These are phyloP conservation scores for Saccharomyces mikatae DNA, from an alignment of 805 yeast species.

Conservation along the genomic window DNA sequence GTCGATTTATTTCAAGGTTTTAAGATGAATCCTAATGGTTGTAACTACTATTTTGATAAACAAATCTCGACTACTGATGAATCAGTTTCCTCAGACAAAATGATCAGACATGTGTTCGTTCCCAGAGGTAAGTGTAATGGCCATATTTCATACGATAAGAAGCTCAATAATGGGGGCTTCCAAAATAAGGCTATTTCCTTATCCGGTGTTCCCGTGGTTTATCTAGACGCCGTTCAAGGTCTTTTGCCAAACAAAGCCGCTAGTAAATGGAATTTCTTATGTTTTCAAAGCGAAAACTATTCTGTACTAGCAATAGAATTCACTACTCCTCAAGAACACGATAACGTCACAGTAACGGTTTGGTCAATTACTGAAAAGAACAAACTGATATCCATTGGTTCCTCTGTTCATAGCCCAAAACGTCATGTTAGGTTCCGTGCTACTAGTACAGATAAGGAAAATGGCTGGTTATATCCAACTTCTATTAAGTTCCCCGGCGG, in stretches of 20 bases:
- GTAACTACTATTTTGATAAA: slow-evolving; percentile 58
- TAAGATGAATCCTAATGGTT: slow-evolving; percentile 71
- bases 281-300: slow-evolving; percentile 59
- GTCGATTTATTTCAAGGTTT: slow-evolving; percentile 41
- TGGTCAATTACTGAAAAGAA: slow-evolving; percentile 42
- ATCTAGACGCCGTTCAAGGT: slow-evolving; percentile 83
- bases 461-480: slow-evolving; percentile 75
- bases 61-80: slow-evolving; percentile 38
- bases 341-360: slow-evolving; percentile 28
- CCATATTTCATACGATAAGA: slow-evolving; percentile 31
- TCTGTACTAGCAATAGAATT: slow-evolving; percentile 79
- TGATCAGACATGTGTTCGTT: slow-evolving; percentile 71
- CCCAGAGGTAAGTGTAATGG: slow-evolving; percentile 67
- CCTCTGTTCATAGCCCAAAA: slow-evolving; percentile 50
- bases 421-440: slow-evolving; percentile 33
- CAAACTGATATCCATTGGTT: slow-evolving; percentile 40
- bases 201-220: slow-evolving; percentile 41
- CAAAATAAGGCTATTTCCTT: slow-evolving; percentile 22
- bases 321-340: slow-evolving; percentile 73
- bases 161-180: not conserved
- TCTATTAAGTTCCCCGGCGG: slow-evolving; percentile 29
- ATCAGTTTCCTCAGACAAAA: slow-evolving; percentile 54
- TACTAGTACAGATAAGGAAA: slow-evolving; percentile 46
- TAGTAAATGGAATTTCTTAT: slow-evolving; percentile 75
- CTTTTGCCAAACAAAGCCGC: slow-evolving; percentile 93